Evolutionary conservation across 1,139 yeast species (phyloP), one percentile per base, ranked within the genome.

Genomic region (Saccharomyces hybrid): DNA sequence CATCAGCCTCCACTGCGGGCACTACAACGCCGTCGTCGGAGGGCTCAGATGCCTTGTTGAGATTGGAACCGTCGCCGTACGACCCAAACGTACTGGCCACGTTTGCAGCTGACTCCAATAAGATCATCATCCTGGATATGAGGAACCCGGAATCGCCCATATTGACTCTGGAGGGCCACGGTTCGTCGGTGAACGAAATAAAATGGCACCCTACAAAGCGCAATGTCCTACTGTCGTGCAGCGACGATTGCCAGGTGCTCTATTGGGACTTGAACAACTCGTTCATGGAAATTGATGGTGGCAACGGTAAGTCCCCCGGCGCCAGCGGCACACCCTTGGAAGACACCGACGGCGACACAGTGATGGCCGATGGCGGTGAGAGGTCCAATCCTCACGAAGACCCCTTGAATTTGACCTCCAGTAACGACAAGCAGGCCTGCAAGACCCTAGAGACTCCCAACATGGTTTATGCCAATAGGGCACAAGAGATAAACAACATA

Each of bases 241-340:
- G 88, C 26, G 98, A 93, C 68, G 98, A 91, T 71, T 88, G 97
- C 69, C 97, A 90, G 70, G 88, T 88, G 0, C 73, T 91, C 42
- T 75, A 88, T 14, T 90, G 97, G 95, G 97, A 93, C 69, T 75
- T 89, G 56, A 75, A 72, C 66, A 32, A 51, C 41, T 53, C 44
- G 21, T 38, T 38, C 12, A 38, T 38, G 44, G 44, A 38, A 19
- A 38, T 38, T 9, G 9, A 38, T 12, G 44, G 24, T 19, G 24
- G 21, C 12, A 24, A 8, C 19, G 19, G n/a, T 11, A 38, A 19
- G 19, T 38, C 44, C 26, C 44, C 12, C 26, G 19, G 24, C 19
- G 24, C 21, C 11, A 16, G 21, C 19, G n/a, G 24, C 12, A 6
- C 44, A 8, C 11, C 44, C 26, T 19, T 38, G 44, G 24, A 38